Evolutionary conservation across 1,284 basidiomycete species (phyloP).

Genomic region (Austroboletus novae-zelandiae): DNA sequence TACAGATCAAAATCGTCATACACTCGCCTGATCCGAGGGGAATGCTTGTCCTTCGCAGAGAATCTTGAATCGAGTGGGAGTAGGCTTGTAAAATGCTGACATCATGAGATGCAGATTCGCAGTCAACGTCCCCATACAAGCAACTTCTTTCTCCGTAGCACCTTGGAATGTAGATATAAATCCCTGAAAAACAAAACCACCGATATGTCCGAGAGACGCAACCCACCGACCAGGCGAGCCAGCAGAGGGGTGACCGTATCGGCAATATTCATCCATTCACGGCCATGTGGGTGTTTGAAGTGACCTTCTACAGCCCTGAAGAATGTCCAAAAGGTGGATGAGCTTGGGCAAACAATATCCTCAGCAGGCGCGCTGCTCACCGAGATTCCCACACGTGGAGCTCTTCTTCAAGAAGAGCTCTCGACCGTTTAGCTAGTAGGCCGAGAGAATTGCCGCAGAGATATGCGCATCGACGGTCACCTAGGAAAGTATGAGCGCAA

Average conservation of each 20-base stretch:
- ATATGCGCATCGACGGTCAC: slow-evolving; percentile 69
- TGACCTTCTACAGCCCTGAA: slow-evolving; percentile 87
- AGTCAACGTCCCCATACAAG: slow-evolving; percentile 92
- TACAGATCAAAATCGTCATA: slow-evolving; percentile 3
- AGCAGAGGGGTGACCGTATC: slow-evolving; percentile 74
- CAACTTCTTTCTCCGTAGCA: slow-evolving; percentile 85
- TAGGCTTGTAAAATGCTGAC: slow-evolving; percentile 92
- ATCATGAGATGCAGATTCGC: slow-evolving; percentile 95
- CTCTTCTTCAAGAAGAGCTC: slow-evolving; percentile 78
- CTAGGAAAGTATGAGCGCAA: slow-evolving; percentile 28
- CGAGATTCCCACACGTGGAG: slow-evolving; percentile 82
- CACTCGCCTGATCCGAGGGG: slow-evolving; percentile 87
- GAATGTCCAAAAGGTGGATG: slow-evolving; percentile 4
- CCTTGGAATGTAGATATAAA: slow-evolving; percentile 46
- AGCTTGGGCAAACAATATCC: slow-evolving; percentile 7
- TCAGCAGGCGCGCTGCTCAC: slow-evolving; percentile 42
- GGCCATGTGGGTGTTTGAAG: slow-evolving; percentile 81
- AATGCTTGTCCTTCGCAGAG: slow-evolving; percentile 94
- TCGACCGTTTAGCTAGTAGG: slow-evolving; percentile 72
- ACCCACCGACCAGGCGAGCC: slow-evolving; percentile 79
- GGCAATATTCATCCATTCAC: slow-evolving; percentile 84
- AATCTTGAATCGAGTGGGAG: slow-evolving; percentile 84
- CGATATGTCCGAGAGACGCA: slow-evolving; percentile 9
- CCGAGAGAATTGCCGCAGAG: slow-evolving; percentile 97
- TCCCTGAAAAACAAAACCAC: slow-evolving; percentile 8